Evolutionary conservation across 1,139 yeast genomes (phyloP).

Genomic region (Scheffersomyces segobiensis): DNA sequence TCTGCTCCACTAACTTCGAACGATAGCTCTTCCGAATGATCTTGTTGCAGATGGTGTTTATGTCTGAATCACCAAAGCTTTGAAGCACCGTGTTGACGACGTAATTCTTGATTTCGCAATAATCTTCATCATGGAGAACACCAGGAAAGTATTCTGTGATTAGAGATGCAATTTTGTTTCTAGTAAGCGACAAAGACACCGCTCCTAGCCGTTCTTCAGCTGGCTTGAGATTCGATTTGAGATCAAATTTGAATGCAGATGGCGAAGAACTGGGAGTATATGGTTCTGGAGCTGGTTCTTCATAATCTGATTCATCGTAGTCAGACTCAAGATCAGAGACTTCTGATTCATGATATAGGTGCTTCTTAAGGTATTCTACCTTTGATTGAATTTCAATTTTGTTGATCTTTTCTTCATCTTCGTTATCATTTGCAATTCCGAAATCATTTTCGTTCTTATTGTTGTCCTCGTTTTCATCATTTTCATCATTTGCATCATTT

Average conservation of each 20-base stretch:
- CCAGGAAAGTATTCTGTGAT: slow-evolving; percentile 11
- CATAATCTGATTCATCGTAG: not conserved
- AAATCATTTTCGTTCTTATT: not conserved
- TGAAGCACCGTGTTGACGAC: slow-evolving; percentile 18
- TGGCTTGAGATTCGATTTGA: not conserved
- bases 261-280: not conserved
- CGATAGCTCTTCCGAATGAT: slow-evolving; percentile 11
- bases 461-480: not conserved
- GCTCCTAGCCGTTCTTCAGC: not conserved
- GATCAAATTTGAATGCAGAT: not conserved
- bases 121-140: slow-evolving; percentile 1
- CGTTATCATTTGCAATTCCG: not conserved
- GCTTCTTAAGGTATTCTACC: not conserved
- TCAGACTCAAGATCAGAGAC: not conserved
- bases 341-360: not conserved
- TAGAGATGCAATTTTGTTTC: not conserved
- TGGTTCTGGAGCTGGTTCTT: slow-evolving; percentile 1
- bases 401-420: not conserved
- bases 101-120: slow-evolving; percentile 11
- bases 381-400: not conserved
- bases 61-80: slow-evolving; percentile 10
- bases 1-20: slow-evolving; percentile 11
- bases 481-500: not conserved
- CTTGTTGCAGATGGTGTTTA: slow-evolving; percentile 8
- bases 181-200: not conserved